These are phyloP conservation scores for Coriolopsis trogii DNA, from an alignment of 1,284 basidiomycete genomes.

Conservation along the genomic window DNA sequence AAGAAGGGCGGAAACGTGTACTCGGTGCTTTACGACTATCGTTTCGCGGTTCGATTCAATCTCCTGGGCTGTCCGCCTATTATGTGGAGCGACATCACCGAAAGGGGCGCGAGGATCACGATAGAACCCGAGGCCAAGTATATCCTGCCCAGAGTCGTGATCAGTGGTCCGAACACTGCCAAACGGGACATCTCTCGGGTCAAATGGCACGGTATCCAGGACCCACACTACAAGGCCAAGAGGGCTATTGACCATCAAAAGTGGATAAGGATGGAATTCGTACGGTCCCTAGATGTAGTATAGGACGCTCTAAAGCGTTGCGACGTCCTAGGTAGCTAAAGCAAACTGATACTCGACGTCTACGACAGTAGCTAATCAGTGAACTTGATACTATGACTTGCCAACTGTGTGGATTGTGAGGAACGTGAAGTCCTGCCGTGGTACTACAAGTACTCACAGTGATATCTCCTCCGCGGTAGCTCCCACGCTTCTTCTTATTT, in stretches of 20 bases:
- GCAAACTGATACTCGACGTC: background rate
- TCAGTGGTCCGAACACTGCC: no score
- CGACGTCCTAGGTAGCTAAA: background rate
- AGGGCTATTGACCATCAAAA: slow-evolving; percentile 14
- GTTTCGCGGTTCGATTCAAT: slow-evolving; percentile 55
- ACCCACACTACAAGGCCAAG: slow-evolving; percentile 3
- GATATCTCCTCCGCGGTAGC: slow-evolving; percentile 90
- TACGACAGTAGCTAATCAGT: slow-evolving; percentile 37
- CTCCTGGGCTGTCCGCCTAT: slow-evolving; percentile 42
- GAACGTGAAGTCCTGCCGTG: background rate
- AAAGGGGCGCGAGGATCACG: slow-evolving; percentile 28
- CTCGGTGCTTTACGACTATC: slow-evolving; percentile 55
- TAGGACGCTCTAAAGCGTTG: slow-evolving; percentile 26
- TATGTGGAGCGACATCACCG: slow-evolving; percentile 7
- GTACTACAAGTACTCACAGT: slow-evolving; percentile 56
- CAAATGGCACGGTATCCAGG: slow-evolving; percentile 16
- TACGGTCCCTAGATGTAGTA: slow-evolving; percentile 46
- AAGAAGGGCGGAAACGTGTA: background rate
- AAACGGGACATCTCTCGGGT: background rate
- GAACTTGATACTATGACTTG: slow-evolving; percentile 88
- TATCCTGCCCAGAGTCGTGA: slow-evolving; percentile 51
- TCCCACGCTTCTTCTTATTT: slow-evolving; percentile 98
- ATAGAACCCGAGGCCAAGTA: slow-evolving; percentile 45
- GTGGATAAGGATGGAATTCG: slow-evolving; percentile 53
- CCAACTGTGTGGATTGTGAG: slow-evolving; percentile 52